phyloP scores from a whole-genome alignment of 352 stramenopile genomes.

The Phytophthora syringae region DNA sequence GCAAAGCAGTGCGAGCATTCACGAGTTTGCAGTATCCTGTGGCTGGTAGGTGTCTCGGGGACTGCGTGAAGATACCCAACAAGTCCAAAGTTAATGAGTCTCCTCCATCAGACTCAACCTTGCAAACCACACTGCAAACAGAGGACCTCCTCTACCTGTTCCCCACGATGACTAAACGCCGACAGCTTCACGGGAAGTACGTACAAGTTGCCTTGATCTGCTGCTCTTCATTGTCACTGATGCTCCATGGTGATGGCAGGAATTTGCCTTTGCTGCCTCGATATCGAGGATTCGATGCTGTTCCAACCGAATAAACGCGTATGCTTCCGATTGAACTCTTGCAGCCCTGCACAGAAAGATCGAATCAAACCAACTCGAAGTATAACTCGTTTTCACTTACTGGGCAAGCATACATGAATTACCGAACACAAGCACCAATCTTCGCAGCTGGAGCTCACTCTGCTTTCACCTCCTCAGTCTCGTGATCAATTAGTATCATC shows the following conservation, averaged over 20 bases:
- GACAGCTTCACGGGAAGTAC: conserved; percentile 54
- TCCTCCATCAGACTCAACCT: background rate
- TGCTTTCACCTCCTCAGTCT: conserved; percentile 25
- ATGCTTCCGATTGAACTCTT: background rate
- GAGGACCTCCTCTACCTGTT: conserved; percentile 46
- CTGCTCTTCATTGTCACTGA: conserved; percentile 12
- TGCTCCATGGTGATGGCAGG: conserved; percentile 14
- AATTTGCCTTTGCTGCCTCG: conserved; percentile 38
- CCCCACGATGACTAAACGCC: conserved; percentile 46
- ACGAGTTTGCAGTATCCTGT: conserved; percentile 39
- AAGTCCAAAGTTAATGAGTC: conserved; percentile 8
- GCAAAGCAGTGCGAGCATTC: conserved; percentile 40
- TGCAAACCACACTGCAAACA: background rate
- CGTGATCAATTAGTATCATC: conserved; percentile 18
- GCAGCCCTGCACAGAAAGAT: background rate
- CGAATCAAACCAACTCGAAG: conserved; percentile 6
- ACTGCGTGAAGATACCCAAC: conserved; percentile 12
- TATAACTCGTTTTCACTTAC: conserved; percentile 8
- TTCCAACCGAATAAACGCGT: conserved; percentile 16
- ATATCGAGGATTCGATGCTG: conserved; percentile 35
- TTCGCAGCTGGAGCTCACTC: conserved; percentile 18
- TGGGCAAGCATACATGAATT: conserved; percentile 41
- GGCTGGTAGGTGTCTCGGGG: conserved; percentile 35
- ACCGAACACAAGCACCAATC: conserved; percentile 33
- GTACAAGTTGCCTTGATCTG: conserved; percentile 6